Evolutionary conservation across 2,329 filamentous ascomycete species (phyloP), one percentile per base, ranked within the genome.

Genomic region (Corniculantispora saksenae): DNA sequence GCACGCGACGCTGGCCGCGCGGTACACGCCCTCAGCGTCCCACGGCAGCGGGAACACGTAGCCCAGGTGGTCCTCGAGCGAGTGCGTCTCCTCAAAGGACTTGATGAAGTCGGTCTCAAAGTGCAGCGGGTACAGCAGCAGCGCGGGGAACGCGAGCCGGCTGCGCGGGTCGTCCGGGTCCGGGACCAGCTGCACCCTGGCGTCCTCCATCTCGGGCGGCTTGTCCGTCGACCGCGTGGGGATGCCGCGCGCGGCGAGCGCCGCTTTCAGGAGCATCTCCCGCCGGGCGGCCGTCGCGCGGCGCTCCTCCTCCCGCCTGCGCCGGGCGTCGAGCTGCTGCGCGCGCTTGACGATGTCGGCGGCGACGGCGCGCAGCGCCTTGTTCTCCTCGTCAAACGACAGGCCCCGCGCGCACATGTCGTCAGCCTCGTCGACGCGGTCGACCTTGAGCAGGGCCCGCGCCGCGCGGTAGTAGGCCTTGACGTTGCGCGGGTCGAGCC

Each of bases 381-480:
- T 82, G 77, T 97, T 97, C 15, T 78, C 74, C 3, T 84, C 76
- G 67, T 96, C 93, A n/a, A 95, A 76, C 2, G 83, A 81, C 2
- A 97, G 82, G 0, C 94, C 95, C 6, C 88, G 85, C 5, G 84
- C 80, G 73, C 91, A 94, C 5, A 92, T 89, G 75, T 97, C 93
- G 69, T 89, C 85, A 2, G 95, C 94, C 79, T 97, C 93, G 25
- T 80, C 77, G 64, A 96, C 81, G 72, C 92, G 92, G 75, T 91
- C 90, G 19, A 97, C 86, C 1, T 89, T 87, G 29, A 97, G 81
- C 64, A 97, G 85, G 4, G 95, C 94, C 66, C 84, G 83, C 2
- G 91, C 87, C 63, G 91, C 93, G 68, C 95, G 91, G 79, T 96
- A 99, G 79, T 89, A 93, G 1, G 95, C 94, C 80, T 99, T 99